These are phyloP conservation scores for Tricladium varicosporioides DNA, from an alignment of 2,329 filamentous ascomycete species.

Conservation along the genomic window DNA sequence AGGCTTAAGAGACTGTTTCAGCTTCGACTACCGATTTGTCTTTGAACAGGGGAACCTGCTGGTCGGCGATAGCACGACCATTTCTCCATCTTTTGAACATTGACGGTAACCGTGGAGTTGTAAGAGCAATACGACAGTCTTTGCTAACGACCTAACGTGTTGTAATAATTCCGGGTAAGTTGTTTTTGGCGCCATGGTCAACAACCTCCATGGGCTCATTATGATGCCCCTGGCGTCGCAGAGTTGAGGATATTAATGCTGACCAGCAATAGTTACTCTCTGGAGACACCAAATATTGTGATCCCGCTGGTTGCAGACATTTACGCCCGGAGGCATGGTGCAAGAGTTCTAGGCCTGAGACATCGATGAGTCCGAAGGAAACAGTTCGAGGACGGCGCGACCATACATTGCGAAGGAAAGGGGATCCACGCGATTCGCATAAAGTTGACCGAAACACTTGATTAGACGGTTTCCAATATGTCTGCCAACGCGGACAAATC, in stretches of 20 bases:
- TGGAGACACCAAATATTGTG: slow-evolving; percentile 8
- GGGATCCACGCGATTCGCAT: slow-evolving; percentile 16
- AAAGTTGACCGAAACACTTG: slow-evolving; percentile 20
- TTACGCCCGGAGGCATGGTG: slow-evolving; percentile 28
- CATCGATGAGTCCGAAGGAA: slow-evolving; percentile 27
- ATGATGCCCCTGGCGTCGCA: slow-evolving; percentile 20
- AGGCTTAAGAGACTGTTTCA: slow-evolving; percentile 20
- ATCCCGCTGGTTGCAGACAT: slow-evolving; percentile 7
- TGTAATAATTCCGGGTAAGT: slow-evolving; percentile 19
- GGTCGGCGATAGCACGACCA: slow-evolving; percentile 23
- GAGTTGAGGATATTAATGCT: slow-evolving; percentile 26
- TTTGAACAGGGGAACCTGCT: slow-evolving; percentile 10
- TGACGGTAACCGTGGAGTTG: not conserved
- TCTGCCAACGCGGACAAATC: slow-evolving; percentile 68
- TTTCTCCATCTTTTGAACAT: slow-evolving; percentile 12
- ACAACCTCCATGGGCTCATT: slow-evolving; percentile 1
- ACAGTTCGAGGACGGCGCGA: slow-evolving; percentile 25
- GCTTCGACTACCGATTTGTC: slow-evolving; percentile 6
- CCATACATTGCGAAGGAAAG: slow-evolving; percentile 10
- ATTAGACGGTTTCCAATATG: slow-evolving; percentile 39
- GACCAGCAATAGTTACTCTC: slow-evolving; percentile 20
- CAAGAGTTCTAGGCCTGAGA: slow-evolving; percentile 25
- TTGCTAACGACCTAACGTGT: not conserved
- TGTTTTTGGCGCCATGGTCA: slow-evolving; percentile 6
- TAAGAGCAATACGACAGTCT: not conserved